Evolutionary conservation across 1,284 basidiomycete species (phyloP).

Genomic region (Exsudoporus floridanus): DNA sequence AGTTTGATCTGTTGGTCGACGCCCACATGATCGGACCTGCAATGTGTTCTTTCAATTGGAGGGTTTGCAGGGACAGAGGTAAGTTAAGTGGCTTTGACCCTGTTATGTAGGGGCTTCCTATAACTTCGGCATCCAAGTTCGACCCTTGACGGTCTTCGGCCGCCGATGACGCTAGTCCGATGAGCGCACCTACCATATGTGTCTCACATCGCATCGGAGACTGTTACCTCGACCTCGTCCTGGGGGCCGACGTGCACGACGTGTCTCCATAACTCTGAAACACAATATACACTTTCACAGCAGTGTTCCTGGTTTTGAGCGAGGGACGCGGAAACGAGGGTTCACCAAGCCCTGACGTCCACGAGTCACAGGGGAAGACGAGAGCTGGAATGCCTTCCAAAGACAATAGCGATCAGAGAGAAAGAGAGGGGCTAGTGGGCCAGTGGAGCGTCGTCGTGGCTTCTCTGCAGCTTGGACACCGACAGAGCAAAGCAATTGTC

Average conservation of each 20-base stretch:
- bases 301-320: constrained; percentile 2
- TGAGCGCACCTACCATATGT: constrained; percentile 1
- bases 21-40: constrained; percentile 7
- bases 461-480: background rate
- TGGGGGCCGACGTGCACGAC: background rate
- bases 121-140: background rate
- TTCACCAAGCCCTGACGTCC: background rate
- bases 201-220: background rate
- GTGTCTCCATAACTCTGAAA: constrained; percentile 10
- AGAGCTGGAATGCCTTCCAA: background rate
- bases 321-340: constrained; percentile 7
- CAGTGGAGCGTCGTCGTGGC: background rate
- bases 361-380: background rate
- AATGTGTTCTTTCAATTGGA: background rate
- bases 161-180: constrained; percentile 10
- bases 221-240: background rate
- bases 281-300: background rate
- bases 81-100: constrained; percentile 13
- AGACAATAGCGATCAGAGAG: background rate
- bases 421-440: background rate
- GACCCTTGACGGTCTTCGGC: constrained; percentile 9
- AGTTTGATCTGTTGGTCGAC: background rate
- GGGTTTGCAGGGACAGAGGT: constrained; percentile 6
- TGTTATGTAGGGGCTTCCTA: constrained; percentile 2
- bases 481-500: background rate